Conservation (phyloP, 805 yeast species). For the Jamesozyma hellenica region DNA sequence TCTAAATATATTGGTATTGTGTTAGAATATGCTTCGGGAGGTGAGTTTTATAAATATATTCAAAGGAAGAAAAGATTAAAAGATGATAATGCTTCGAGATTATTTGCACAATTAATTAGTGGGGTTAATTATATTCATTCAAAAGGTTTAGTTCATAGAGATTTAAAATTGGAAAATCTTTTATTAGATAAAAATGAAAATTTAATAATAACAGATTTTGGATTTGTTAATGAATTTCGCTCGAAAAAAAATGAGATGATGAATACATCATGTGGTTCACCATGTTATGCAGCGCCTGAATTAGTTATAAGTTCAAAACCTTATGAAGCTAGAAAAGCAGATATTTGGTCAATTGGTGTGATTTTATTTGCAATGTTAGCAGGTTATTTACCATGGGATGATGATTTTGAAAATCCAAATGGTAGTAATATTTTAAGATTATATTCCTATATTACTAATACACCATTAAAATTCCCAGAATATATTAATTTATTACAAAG, state of each 20-base stretch:
- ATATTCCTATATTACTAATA: slow-evolving; percentile 82
- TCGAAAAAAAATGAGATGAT: slow-evolving; percentile 54
- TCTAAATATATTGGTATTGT: slow-evolving; percentile 95
- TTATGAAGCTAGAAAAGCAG: slow-evolving; percentile 91
- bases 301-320: slow-evolving; percentile 80
- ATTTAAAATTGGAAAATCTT: slow-evolving; percentile 80
- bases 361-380: slow-evolving; percentile 94
- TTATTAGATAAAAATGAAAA: slow-evolving; percentile 79
- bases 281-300: slow-evolving; percentile 98
- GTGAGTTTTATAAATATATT: slow-evolving; percentile 90
- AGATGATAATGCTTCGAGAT: slow-evolving; percentile 73
- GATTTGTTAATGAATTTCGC: slow-evolving; percentile 77
- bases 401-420: slow-evolving; percentile 92
- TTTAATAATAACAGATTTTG: slow-evolving; percentile 82
- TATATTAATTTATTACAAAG: slow-evolving; percentile 85
- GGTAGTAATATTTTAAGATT: slow-evolving; percentile 85
- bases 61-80: slow-evolving; percentile 75
- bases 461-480: slow-evolving; percentile 92
- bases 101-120: slow-evolving; percentile 87
- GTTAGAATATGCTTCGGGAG: slow-evolving; percentile 93
- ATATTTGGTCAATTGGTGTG: slow-evolving; percentile 95
- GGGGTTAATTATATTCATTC: slow-evolving; percentile 93
- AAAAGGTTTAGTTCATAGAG: slow-evolving; percentile 84
- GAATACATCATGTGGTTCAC: slow-evolving; percentile 95
- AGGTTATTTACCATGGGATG: slow-evolving; percentile 95